These are phyloP conservation scores for Fusarium sp. DNA, from an alignment of 2,329 filamentous ascomycete genomes.

Conservation along the genomic window DNA sequence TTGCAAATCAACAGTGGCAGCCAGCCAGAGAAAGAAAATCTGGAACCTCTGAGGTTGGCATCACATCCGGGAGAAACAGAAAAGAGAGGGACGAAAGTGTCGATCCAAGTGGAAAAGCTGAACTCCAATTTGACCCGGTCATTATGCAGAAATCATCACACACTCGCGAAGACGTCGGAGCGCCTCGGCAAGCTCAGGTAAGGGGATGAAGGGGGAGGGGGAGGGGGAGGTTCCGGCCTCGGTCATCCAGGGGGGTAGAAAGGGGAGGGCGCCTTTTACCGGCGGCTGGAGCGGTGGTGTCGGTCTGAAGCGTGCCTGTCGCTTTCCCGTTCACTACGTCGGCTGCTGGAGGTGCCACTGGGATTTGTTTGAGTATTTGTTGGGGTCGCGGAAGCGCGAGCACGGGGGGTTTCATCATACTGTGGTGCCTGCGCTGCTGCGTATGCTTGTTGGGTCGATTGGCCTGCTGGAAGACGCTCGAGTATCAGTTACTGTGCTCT, in stretches of 20 bases:
- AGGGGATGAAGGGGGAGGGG: conserved; percentile 6
- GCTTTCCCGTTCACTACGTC: conserved; percentile 57
- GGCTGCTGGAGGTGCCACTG: conserved; percentile 51
- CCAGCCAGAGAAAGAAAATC: conserved; percentile 41
- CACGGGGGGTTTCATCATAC: conserved; percentile 62
- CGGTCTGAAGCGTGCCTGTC: conserved; percentile 55
- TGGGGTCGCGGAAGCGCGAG: conserved; percentile 52
- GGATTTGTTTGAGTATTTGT: conserved; percentile 55
- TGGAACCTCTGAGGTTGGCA: conserved; percentile 31
- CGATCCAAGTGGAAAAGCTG: conserved; percentile 44
- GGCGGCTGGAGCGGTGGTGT: conserved; percentile 54
- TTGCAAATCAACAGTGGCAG: conserved; percentile 43
- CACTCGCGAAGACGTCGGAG: conserved; percentile 41
- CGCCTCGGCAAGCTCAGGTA: conserved; percentile 38
- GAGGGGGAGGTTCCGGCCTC: conserved; percentile 29
- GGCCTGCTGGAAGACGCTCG: conserved; percentile 62
- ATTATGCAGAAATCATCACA: conserved; percentile 49
- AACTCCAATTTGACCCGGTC: conserved; percentile 43
- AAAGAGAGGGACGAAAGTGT: conserved; percentile 42
- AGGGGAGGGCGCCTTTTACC: conserved; percentile 42
- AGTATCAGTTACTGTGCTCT: conserved; percentile 60
- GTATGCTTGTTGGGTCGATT: conserved; percentile 54
- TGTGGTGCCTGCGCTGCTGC: conserved; percentile 60
- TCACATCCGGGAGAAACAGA: conserved; percentile 42
- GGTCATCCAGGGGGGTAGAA: conserved; percentile 29